Base-by-base conservation (phyloP, 108 stramenopile genomes). In the Pinguiococcus pyrenoidosus region DNA sequence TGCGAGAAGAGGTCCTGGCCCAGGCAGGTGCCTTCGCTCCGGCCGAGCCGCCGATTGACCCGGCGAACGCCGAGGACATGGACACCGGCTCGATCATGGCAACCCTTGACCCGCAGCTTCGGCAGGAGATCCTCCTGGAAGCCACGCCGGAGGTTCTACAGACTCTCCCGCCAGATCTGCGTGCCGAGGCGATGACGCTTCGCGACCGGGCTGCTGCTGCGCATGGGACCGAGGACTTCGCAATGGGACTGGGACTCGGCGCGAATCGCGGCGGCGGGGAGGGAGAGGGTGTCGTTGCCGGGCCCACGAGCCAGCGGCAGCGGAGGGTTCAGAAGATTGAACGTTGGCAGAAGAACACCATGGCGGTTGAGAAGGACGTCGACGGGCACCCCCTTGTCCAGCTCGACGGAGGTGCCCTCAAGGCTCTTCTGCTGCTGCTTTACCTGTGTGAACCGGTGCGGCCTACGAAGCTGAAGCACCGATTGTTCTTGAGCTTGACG, bases 1-100 rank as follows among this genome's bases (percentile, higher is more conserved):
- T 94, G 80, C 59, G 92, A 43, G 55, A 80, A 16, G 92, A 94
- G 60, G 74, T 89, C 12, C 82, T 94, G 36, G 4, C 60, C 75
- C 29, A 37, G 62, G 35, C 67, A 76, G 32, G 48, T 49, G 44
- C n/a, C n/a, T n/a, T n/a, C n/a, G 65, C 27, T 21, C 16, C 59
- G 32, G 33, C 69, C 43, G 65, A 72, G 22, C 70, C 77, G 32
- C 78, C 85, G 29, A 85, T 86, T 2, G 88, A 88, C 66, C 87
- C 92, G 3, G 68, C 82, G 7, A 73, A 81, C 40, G 92, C 85
- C 17, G 76, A 85, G 66, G 87, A 85, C 23, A 77, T 77, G 74
- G 90, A 92, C 61, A 87, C 82, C 58, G 84, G 83, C 29, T 81
- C 82, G 32, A 86, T 89, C 54, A 54, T 88, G 29, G 86, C 86